Conservation (phyloP, 257 asterid species). For the Ehretia macrophylla region DNA sequence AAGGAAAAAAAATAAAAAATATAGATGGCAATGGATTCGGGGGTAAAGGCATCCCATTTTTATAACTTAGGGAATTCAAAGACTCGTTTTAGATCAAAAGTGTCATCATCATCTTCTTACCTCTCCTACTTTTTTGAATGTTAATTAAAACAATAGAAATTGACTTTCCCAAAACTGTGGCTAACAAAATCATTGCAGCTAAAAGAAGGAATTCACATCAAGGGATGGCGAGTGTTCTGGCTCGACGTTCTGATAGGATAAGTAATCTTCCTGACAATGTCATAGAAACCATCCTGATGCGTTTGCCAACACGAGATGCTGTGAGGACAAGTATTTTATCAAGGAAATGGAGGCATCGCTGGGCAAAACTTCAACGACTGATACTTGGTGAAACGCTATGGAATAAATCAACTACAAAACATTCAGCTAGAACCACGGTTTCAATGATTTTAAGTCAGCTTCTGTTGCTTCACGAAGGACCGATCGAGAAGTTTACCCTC, state of each 20-base stretch:
- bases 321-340: constrained; percentile 1
- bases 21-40: too few relatives aligned
- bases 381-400: background rate
- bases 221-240: background rate
- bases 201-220: background rate
- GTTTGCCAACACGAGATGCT: constrained; percentile 3
- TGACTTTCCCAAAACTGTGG: too few relatives aligned
- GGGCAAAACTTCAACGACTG: background rate
- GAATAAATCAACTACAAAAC: background rate
- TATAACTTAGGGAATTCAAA: too few relatives aligned
- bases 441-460: background rate
- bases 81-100: too few relatives aligned
- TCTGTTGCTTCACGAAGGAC: constrained; percentile 10
- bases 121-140: too few relatives aligned
- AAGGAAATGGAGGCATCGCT: constrained; percentile 1
- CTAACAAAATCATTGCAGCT: too few relatives aligned
- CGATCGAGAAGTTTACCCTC: constrained; percentile 17
- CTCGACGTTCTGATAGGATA: background rate
- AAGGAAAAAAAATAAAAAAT: too few relatives aligned
- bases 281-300: background rate
- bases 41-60: too few relatives aligned
- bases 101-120: too few relatives aligned
- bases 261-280: background rate
- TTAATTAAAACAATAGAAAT: too few relatives aligned
- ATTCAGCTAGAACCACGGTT: background rate